Conservation (phyloP, 2,329 filamentous ascomycete species). For the Aspergillus novoparasiticus region DNA sequence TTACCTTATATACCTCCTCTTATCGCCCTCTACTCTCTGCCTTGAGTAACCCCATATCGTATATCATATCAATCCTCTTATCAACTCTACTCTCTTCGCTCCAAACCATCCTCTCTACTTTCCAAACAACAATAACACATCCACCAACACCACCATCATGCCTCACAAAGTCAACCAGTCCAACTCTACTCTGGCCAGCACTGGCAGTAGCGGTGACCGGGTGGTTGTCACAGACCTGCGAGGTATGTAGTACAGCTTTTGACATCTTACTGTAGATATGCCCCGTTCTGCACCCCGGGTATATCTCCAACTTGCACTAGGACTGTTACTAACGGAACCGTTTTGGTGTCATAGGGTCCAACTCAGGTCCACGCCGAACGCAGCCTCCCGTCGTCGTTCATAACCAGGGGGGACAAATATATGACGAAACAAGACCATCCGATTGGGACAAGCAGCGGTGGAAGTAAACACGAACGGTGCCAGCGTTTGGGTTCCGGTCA, state of each 20-base stretch:
- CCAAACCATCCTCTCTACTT: background rate
- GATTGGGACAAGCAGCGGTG: slow-evolving; percentile 44
- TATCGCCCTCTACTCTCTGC: background rate
- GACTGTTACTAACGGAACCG: slow-evolving; percentile 15
- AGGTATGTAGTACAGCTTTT: slow-evolving; percentile 25
- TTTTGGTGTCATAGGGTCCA: slow-evolving; percentile 30
- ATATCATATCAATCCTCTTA: background rate
- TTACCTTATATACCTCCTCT: slow-evolving; percentile 4
- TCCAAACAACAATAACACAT: background rate
- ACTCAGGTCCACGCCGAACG: slow-evolving; percentile 31
- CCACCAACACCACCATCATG: slow-evolving; percentile 24
- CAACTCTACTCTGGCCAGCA: slow-evolving; percentile 38
- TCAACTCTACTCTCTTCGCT: slow-evolving; percentile 3
- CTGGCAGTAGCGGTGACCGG: slow-evolving; percentile 32
- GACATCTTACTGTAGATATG: background rate
- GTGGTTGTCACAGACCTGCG: slow-evolving; percentile 33
- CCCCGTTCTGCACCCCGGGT: background rate
- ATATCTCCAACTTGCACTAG: slow-evolving; percentile 4
- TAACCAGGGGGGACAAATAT: slow-evolving; percentile 39
- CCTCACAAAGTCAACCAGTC: slow-evolving; percentile 41
- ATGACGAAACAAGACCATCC: slow-evolving; percentile 39
- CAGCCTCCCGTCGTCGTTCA: slow-evolving; percentile 38
- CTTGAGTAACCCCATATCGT: background rate
- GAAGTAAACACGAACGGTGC: slow-evolving; percentile 30
- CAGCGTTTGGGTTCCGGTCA: background rate